These are phyloP conservation scores for Telfairia occidentalis DNA, from an alignment of 331 rosid genomes.

Conservation along the genomic window DNA sequence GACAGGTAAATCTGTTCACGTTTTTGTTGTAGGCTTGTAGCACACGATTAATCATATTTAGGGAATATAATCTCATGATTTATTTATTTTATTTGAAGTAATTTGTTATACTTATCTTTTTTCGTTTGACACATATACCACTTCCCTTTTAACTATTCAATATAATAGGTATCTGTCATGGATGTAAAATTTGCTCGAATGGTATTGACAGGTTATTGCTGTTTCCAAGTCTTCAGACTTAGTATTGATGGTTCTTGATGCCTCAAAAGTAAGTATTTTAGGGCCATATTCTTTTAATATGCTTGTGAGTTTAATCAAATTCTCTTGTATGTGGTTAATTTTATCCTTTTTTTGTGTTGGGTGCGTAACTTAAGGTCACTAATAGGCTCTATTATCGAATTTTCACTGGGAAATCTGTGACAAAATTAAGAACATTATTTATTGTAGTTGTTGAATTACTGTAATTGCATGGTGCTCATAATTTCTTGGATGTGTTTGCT, in stretches of 20 bases:
- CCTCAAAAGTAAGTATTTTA: conserved; percentile 67
- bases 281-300: neutral
- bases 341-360: neutral
- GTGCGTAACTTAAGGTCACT: neutral
- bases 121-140: neutral
- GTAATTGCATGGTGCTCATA: neutral
- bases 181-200: neutral
- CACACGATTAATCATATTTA: neutral
- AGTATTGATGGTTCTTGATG: conserved; percentile 95
- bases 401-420: neutral
- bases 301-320: neutral
- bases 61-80: neutral
- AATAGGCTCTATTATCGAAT: neutral
- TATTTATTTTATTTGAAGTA: neutral
- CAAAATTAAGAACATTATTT: neutral
- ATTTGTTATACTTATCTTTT: neutral
- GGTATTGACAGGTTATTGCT: conserved; percentile 84
- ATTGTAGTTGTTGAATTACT: neutral
- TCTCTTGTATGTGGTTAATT: neutral
- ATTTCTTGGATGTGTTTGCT: neutral
- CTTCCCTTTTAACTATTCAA: neutral
- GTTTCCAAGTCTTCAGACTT: conserved; percentile 98
- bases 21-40: neutral
- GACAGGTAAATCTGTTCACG: conserved; percentile 59
- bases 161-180: neutral